Conservation (phyloP, 1,139 yeast species). For the Magnusiomyces clavatus region DNA sequence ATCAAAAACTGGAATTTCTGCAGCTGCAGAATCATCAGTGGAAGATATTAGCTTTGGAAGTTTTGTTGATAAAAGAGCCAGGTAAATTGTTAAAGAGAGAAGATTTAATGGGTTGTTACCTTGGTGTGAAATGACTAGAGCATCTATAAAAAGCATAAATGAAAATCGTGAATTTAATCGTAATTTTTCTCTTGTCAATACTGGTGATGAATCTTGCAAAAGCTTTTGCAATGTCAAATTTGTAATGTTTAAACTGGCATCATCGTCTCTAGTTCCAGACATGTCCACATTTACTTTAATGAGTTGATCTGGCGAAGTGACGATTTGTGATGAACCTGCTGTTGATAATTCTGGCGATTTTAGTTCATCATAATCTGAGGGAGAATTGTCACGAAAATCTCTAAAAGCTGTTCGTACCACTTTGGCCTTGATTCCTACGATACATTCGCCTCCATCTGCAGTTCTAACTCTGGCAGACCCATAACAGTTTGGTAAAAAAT, state of each 20-base stretch:
- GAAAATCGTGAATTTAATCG: constrained; percentile 66
- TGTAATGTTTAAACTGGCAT: constrained; percentile 34
- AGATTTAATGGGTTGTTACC: constrained; percentile 65
- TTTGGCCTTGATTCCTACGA: constrained; percentile 79
- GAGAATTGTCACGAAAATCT: neutral
- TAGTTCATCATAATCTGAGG: constrained; percentile 13
- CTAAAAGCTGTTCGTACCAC: constrained; percentile 46
- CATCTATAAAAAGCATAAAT: constrained; percentile 70
- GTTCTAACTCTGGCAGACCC: constrained; percentile 85
- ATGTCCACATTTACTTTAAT: constrained; percentile 72
- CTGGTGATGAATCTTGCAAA: constrained; percentile 27
- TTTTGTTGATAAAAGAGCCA: constrained; percentile 71
- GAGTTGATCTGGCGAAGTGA: constrained; percentile 31
- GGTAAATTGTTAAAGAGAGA: constrained; percentile 67
- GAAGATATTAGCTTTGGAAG: constrained; percentile 68
- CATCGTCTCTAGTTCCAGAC: constrained; percentile 31
- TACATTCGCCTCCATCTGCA: constrained; percentile 87
- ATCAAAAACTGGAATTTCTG: constrained; percentile 84
- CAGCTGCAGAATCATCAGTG: constrained; percentile 46
- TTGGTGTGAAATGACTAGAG: constrained; percentile 60
- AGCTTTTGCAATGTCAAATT: constrained; percentile 35
- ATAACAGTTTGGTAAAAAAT: constrained; percentile 76
- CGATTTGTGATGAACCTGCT: no score
- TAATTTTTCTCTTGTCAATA: constrained; percentile 40
- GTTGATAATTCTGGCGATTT: no score